These are phyloP conservation scores for Trichophyton equinum DNA, from an alignment of 2,329 filamentous ascomycete genomes.

Conservation along the genomic window DNA sequence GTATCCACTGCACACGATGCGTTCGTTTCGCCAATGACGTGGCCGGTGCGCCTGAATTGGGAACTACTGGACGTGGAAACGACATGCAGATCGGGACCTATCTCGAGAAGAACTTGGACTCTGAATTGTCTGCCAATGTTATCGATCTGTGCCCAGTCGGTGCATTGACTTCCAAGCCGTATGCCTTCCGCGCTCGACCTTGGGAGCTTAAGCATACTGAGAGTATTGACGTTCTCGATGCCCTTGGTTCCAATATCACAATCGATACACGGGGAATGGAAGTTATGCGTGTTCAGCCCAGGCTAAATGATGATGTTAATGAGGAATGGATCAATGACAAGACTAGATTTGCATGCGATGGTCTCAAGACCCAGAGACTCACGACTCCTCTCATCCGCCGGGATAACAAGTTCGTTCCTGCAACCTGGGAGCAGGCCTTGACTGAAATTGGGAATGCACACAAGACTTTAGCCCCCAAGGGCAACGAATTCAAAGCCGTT, in stretches of 20 bases:
- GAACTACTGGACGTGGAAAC: slow-evolving; percentile 88
- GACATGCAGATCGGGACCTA: slow-evolving; percentile 98
- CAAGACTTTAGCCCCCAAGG: slow-evolving; percentile 65
- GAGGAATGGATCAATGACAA: slow-evolving; percentile 99
- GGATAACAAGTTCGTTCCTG: slow-evolving; percentile 82
- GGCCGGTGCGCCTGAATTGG: slow-evolving; percentile 88
- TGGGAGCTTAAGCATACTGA: slow-evolving; percentile 97
- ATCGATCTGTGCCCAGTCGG: slow-evolving; percentile 97
- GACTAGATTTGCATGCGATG: slow-evolving; percentile 89
- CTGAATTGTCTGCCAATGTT: slow-evolving; percentile 91
- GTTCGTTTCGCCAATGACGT: slow-evolving; percentile 96
- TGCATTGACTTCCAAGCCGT: slow-evolving; percentile 91
- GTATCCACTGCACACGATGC: slow-evolving; percentile 97
- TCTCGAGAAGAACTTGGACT: slow-evolving; percentile 83
- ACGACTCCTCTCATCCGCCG: slow-evolving; percentile 83
- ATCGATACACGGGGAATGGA: slow-evolving; percentile 87
- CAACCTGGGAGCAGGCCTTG: slow-evolving; percentile 89
- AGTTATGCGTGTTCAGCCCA: slow-evolving; percentile 86
- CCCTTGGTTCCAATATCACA: slow-evolving; percentile 83
- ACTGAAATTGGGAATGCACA: slow-evolving; percentile 74
- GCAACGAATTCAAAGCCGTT: slow-evolving; percentile 90
- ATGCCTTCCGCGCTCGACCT: slow-evolving; percentile 88
- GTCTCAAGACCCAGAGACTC: slow-evolving; percentile 86
- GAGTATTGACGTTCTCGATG: slow-evolving; percentile 88
- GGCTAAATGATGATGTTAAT: slow-evolving; percentile 94